Conservation (phyloP, 2,329 filamentous ascomycete species). For the Colletotrichum acutatum region DNA sequence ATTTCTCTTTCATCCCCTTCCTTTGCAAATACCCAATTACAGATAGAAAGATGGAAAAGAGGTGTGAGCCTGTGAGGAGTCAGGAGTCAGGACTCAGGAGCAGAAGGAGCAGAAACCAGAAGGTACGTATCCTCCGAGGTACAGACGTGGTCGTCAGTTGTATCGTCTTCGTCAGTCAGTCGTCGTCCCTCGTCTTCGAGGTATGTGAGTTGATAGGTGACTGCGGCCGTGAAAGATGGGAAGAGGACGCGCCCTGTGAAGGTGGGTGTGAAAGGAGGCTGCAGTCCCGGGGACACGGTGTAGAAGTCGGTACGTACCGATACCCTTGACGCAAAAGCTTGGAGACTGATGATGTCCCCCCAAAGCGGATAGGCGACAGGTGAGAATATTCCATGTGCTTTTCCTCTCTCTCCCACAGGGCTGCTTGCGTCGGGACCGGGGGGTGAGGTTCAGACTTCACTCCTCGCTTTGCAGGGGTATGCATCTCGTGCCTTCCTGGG, state of each 20-base stretch:
- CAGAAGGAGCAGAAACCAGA: background rate
- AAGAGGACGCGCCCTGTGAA: slow-evolving; percentile 13
- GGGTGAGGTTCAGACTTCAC: background rate
- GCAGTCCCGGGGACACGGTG: background rate
- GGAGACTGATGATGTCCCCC: background rate
- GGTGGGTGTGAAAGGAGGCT: background rate
- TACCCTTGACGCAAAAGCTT: background rate
- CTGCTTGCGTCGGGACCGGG: background rate
- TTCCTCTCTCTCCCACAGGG: slow-evolving; percentile 16
- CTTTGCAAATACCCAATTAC: background rate
- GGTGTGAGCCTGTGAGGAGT: background rate
- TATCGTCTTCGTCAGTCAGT: background rate
- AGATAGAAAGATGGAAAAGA: background rate
- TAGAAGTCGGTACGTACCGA: slow-evolving; percentile 3
- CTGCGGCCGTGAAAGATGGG: background rate
- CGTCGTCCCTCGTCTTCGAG: background rate
- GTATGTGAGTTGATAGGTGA: slow-evolving; percentile 17
- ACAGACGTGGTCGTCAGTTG: background rate
- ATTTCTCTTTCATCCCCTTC: background rate
- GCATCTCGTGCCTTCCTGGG: slow-evolving; percentile 2
- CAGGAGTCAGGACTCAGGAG: background rate
- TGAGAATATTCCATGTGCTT: background rate
- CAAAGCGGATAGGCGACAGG: slow-evolving; percentile 12
- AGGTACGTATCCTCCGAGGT: background rate
- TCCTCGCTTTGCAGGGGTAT: background rate